Evolutionary conservation across 192 early-diverging fungal genomes (phyloP).

Genomic region (Podila horticola): DNA sequence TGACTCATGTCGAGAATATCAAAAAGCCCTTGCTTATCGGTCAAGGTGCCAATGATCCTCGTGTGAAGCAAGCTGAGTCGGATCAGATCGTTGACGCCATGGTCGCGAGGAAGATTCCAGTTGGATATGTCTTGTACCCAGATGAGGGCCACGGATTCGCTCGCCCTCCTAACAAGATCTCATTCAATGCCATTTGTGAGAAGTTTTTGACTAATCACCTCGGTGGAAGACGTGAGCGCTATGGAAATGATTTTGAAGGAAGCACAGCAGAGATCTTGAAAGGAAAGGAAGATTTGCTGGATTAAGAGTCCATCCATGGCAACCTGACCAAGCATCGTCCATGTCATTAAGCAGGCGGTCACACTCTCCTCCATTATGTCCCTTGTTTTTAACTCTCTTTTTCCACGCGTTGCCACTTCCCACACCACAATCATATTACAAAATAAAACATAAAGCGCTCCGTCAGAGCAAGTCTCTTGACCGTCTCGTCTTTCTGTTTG

Average conservation of each 20-base stretch:
- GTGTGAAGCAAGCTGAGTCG: constrained; percentile 55
- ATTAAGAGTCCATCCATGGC: not conserved
- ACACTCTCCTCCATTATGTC: too few relatives aligned
- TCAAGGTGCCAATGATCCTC: constrained; percentile 54
- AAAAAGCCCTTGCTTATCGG: constrained; percentile 49
- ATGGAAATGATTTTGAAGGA: constrained; percentile 22
- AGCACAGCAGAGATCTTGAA: constrained; percentile 17
- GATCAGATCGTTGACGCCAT: constrained; percentile 55
- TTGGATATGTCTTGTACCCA: constrained; percentile 50
- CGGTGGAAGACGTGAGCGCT: constrained; percentile 23
- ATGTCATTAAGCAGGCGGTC: not conserved
- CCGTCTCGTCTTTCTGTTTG: too few relatives aligned
- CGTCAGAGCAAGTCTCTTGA: too few relatives aligned
- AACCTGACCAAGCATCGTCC: not conserved
- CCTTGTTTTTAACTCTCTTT: too few relatives aligned
- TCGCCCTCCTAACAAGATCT: constrained; percentile 50
- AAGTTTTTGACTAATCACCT: constrained; percentile 44
- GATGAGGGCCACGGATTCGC: constrained; percentile 57
- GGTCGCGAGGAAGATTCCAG: constrained; percentile 30
- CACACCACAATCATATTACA: too few relatives aligned
- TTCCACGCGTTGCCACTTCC: too few relatives aligned
- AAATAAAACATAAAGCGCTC: too few relatives aligned
- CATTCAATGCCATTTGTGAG: constrained; percentile 44
- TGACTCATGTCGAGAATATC: constrained; percentile 51
- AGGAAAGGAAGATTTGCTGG: constrained; percentile 17